These are phyloP conservation scores for Aureobasidium leucospermi DNA, from an alignment of 2,329 filamentous ascomycete species.

Conservation along the genomic window DNA sequence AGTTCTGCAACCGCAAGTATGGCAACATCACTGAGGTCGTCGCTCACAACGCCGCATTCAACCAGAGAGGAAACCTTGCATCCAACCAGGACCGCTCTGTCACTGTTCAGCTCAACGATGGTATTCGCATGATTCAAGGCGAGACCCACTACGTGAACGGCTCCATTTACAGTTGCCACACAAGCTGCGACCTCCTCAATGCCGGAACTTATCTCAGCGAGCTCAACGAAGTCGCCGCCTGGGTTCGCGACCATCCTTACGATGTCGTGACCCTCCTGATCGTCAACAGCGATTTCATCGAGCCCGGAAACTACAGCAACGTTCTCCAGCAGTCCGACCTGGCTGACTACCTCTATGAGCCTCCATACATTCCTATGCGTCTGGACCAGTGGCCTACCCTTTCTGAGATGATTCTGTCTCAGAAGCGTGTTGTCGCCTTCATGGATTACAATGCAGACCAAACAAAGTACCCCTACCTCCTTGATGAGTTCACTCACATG, in stretches of 20 bases:
- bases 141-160: conserved; percentile 50
- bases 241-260: conserved; percentile 71
- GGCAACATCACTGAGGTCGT: conserved; percentile 74
- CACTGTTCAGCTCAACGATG: conserved; percentile 67
- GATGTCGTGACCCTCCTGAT: conserved; percentile 84
- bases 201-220: conserved; percentile 70
- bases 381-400: conserved; percentile 78
- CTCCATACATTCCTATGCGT: conserved; percentile 62
- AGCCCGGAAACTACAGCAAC: conserved; percentile 54
- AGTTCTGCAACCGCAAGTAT: conserved; percentile 70
- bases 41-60: conserved; percentile 77
- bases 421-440: conserved; percentile 68
- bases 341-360: conserved; percentile 63
- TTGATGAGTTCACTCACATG: conserved; percentile 81
- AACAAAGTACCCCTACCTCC: conserved; percentile 68
- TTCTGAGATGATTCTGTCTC: conserved; percentile 60
- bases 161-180: conserved; percentile 74
- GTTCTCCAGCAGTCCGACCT: conserved; percentile 68
- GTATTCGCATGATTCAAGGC: conserved; percentile 58
- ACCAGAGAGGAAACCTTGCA: conserved; percentile 60
- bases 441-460: conserved; percentile 83
- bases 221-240: conserved; percentile 59
- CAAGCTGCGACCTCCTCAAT: conserved; percentile 72
- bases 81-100: conserved; percentile 68
- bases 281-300: conserved; percentile 73